Percentiles rank a stretch among this genome's conserved stretches.
Conservation (phyloP, 768 basidiomycete species). For the Trametes cubensis region DNA sequence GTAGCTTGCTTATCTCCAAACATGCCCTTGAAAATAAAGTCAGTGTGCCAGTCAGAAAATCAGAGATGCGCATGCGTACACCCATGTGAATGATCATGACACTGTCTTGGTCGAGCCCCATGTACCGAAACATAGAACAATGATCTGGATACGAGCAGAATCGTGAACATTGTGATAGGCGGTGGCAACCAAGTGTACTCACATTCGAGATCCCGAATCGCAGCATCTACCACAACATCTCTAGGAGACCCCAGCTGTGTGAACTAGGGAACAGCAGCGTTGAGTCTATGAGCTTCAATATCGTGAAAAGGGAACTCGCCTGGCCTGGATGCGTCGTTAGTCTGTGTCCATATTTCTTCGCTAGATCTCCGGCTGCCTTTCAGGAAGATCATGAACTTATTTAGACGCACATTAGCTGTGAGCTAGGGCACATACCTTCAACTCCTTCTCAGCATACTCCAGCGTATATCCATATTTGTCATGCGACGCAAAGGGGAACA, state of each 20-base stretch:
- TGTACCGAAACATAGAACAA: conserved; percentile 81
- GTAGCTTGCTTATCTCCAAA: conserved; percentile 81
- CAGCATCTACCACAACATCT: conserved; percentile 70
- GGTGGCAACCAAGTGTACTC: conserved; percentile 5
- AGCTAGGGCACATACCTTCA: conserved; percentile 38
- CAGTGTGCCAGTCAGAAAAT: background rate
- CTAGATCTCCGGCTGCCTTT: conserved; percentile 47
- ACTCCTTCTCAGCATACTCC: conserved; percentile 63
- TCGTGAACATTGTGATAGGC: background rate
- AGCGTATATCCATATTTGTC: conserved; percentile 78
- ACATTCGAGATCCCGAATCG: conserved; percentile 77
- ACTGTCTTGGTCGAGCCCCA: conserved; percentile 80
- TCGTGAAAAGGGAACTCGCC: conserved; percentile 17
- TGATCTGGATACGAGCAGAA: conserved; percentile 50
- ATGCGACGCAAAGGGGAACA: conserved; percentile 94
- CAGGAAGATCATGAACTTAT: background rate
- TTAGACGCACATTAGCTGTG: background rate
- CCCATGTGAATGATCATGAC: conserved; percentile 87
- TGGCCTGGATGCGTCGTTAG: conserved; percentile 90
- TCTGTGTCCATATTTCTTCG: conserved; percentile 54
- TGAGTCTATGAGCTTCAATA: too few relatives aligned
- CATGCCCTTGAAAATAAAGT: conserved; percentile 54
- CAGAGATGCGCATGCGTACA: conserved; percentile 50
- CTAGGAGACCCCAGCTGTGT: conserved; percentile 82
- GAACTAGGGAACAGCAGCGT: conserved; percentile 38